These are phyloP conservation scores for Rosa multiflora DNA, from an alignment of 306 rosid species.

Conservation along the genomic window DNA sequence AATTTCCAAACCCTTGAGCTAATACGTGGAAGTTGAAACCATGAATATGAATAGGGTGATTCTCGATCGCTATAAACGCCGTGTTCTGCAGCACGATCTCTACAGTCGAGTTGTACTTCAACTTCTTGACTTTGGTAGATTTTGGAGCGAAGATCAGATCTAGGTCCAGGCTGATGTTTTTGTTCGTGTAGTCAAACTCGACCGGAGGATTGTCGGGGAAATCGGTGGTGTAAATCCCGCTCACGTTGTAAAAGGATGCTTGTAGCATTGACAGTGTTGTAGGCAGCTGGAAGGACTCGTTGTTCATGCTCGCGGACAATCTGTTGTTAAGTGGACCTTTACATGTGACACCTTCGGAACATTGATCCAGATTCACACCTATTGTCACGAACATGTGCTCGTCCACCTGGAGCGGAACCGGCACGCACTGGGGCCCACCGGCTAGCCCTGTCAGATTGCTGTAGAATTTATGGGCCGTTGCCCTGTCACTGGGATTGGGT, in stretches of 20 bases:
- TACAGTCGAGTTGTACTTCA: slow-evolving; percentile 56
- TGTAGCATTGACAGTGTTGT: slow-evolving; percentile 41
- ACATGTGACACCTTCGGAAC: slow-evolving; percentile 35
- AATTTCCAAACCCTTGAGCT: slow-evolving; percentile 70
- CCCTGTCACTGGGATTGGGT: slow-evolving; percentile 41
- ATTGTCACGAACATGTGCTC: slow-evolving; percentile 51
- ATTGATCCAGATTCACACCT: slow-evolving; percentile 32
- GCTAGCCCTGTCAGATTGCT: slow-evolving; percentile 36
- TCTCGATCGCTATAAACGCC: slow-evolving; percentile 32
- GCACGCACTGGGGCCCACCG: slow-evolving; percentile 49
- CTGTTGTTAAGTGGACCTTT: slow-evolving; percentile 9
- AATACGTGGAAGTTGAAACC: slow-evolving; percentile 60
- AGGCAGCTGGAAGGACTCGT: slow-evolving; percentile 58
- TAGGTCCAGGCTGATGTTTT: neutral
- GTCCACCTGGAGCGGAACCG: slow-evolving; percentile 44
- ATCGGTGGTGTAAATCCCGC: slow-evolving; percentile 46
- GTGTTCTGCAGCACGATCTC: slow-evolving; percentile 59
- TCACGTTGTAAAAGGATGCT: slow-evolving; percentile 28
- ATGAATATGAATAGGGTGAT: slow-evolving; percentile 63
- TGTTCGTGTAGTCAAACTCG: slow-evolving; percentile 39
- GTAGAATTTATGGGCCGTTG: slow-evolving; percentile 48
- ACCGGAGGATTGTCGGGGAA: slow-evolving; percentile 48
- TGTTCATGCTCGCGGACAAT: slow-evolving; percentile 65
- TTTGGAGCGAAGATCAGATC: slow-evolving; percentile 37
- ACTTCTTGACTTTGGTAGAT: slow-evolving; percentile 52